These are phyloP conservation scores for Clarireedia homoeocarpa DNA, from an alignment of 2,329 filamentous ascomycete species.

Conservation along the genomic window DNA sequence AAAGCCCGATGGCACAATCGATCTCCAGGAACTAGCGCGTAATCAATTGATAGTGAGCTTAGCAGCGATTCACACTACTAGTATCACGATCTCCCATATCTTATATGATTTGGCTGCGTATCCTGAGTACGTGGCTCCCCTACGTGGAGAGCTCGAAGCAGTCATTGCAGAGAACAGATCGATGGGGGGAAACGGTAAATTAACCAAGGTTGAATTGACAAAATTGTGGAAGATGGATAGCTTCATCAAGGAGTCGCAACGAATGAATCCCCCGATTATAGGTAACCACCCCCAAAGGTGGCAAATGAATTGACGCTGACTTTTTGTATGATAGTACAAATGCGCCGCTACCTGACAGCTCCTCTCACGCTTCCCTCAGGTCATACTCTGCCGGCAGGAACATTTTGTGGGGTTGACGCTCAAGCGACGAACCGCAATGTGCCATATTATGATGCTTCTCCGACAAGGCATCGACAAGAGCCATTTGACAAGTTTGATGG, in stretches of 20 bases:
- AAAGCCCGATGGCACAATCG: not conserved
- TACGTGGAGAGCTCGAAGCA: not conserved
- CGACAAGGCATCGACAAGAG: not conserved
- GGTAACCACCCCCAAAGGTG: not conserved
- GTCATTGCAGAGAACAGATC: not conserved
- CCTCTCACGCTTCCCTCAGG: conserved; percentile 28
- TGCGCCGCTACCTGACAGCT: conserved; percentile 12
- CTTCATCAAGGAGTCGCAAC: conserved; percentile 7
- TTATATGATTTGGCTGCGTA: conserved; percentile 3
- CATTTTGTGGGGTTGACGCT: not conserved
- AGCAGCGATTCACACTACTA: conserved; percentile 35
- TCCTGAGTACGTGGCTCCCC: conserved; percentile 2
- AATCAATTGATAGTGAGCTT: conserved; percentile 4
- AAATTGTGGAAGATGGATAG: conserved; percentile 7
- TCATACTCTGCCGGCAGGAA: conserved; percentile 26
- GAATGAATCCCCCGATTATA: conserved; percentile 13
- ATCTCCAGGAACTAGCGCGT: not conserved
- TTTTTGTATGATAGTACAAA: not conserved
- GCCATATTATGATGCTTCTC: conserved; percentile 7
- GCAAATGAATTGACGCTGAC: too few relatives aligned
- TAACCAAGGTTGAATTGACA: not conserved
- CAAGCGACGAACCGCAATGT: conserved; percentile 4
- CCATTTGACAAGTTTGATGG: conserved; percentile 19
- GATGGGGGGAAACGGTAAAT: conserved; percentile 17
- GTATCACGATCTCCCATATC: conserved; percentile 36